A percentile compares a stretch with the other conserved stretches of the same genome.
These are phyloP conservation scores for Scytalidium lignicola DNA, from an alignment of 2,329 filamentous ascomycete species.

Conservation along the genomic window DNA sequence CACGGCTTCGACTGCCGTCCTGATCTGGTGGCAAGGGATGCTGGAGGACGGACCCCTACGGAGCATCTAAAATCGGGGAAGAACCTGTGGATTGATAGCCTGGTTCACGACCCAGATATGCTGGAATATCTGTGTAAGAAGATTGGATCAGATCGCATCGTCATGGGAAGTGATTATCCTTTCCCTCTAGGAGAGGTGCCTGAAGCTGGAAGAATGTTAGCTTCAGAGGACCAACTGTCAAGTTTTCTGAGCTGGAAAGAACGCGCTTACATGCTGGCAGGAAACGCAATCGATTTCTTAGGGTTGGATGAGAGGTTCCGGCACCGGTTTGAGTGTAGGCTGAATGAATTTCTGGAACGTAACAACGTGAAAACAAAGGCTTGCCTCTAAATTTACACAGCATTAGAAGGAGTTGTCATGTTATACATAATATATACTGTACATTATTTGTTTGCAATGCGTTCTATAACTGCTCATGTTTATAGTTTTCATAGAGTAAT, in stretches of 20 bases:
- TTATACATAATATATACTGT: too few relatives aligned
- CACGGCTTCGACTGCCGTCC: conserved; percentile 31
- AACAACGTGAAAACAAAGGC: too few relatives aligned
- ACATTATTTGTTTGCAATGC: too few relatives aligned
- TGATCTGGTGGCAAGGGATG: conserved; percentile 28
- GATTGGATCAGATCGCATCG: conserved; percentile 25
- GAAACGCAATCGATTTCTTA: conserved; percentile 30
- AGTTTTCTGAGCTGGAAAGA: conserved; percentile 24
- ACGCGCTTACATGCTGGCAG: conserved; percentile 26
- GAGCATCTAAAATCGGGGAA: conserved; percentile 23
- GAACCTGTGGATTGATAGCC: conserved; percentile 30
- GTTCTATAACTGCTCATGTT: too few relatives aligned
- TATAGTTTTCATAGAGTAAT: too few relatives aligned
- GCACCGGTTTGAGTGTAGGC: too few relatives aligned
- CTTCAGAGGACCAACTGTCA: conserved; percentile 17
- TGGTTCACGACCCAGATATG: conserved; percentile 31
- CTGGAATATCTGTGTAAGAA: conserved; percentile 30
- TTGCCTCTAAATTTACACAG: too few relatives aligned
- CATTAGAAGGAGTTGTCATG: too few relatives aligned
- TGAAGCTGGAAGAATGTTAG: conserved; percentile 29
- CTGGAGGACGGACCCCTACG: conserved; percentile 23
- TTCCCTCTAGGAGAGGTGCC: conserved; percentile 32
- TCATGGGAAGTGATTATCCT: conserved; percentile 32
- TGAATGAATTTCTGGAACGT: too few relatives aligned
- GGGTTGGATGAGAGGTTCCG: conserved; percentile 23